These are phyloP conservation scores for Aspergillus glaucus DNA, from an alignment of 2,329 filamentous ascomycete species.

Conservation along the genomic window DNA sequence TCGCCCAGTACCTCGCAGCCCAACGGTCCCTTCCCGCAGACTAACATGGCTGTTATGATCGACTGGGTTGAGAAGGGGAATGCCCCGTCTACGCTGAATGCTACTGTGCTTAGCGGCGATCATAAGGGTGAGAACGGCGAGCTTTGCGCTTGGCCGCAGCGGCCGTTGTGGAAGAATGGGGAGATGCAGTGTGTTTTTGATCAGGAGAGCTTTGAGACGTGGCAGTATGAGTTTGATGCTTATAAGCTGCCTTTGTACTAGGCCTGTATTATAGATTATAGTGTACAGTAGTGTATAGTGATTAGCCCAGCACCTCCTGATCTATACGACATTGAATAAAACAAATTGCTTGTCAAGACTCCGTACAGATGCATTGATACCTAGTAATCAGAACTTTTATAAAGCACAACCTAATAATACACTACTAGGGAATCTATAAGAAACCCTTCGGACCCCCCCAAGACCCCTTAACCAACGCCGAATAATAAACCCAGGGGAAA, in stretches of 20 bases:
- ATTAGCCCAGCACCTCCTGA: too few species aligned
- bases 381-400: too few species aligned
- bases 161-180: slow-evolving; percentile 11
- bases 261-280: background rate
- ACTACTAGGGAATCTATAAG: too few species aligned
- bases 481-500: slow-evolving; percentile 61
- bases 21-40: slow-evolving; percentile 36
- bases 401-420: too few species aligned
- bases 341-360: background rate
- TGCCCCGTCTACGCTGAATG: slow-evolving; percentile 38
- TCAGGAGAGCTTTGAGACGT: background rate
- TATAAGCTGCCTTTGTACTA: slow-evolving; percentile 1
- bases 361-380: background rate
- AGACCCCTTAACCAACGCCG: slow-evolving; percentile 55
- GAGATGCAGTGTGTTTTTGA: background rate
- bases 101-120: slow-evolving; percentile 20
- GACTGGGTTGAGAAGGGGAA: slow-evolving; percentile 46
- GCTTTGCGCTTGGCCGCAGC: slow-evolving; percentile 18
- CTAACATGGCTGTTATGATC: slow-evolving; percentile 40
- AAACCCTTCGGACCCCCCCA: slow-evolving; percentile 56
- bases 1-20: slow-evolving; percentile 37
- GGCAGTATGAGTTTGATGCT: background rate
- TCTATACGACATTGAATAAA: too few species aligned
- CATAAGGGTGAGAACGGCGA: slow-evolving; percentile 12
- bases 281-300: background rate